Base-by-base conservation (phyloP, 225 moss, liverwort and hornwort genomes). In the Pseudoscleropodium purum region DNA sequence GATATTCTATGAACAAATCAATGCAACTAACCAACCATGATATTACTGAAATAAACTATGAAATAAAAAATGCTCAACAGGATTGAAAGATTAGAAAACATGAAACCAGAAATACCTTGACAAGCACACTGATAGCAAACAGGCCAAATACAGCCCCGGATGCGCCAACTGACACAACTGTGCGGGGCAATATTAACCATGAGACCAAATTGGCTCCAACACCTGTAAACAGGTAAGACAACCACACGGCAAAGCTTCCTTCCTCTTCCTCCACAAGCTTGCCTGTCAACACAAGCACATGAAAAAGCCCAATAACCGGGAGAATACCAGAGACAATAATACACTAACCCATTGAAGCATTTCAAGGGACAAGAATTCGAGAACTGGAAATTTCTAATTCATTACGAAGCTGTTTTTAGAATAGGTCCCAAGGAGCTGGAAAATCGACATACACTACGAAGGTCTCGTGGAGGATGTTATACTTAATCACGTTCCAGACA, bases 71-170 rank as follows among this genome's bases (percentile, higher is more conserved):
- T 6, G 43, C 27, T 75, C 51, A 61, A 64, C 47, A 70, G 41
- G 41, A 30, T 64, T 74, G 69, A 85, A 79, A 56, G 59, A 80
- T 49, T 36, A 62, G 41, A 51, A 69, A 80, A 67, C 27, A 39
- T 61, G 36, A 85, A 80, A 36, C 37, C 62, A 59, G 78, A 51
- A 66, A 75, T 92, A 99, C 99, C 97, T 96, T 99, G 85, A 99
- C 97, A 90, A 99, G 93, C 31, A 99, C 97, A 93, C 99, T 99
- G 79, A 99, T 92, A 63, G 99, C 99, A 86, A 99, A 99, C 52
- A 99, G 95, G 62, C 99, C 99, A 88, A 99, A 99, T 49, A 99
- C 99, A 88, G 99, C 97, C 82, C 99, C 99, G 19, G 99, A 99
- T 82, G 99, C 99, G 83, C 99, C 99, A 89, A 96, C 97, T 67